Percentiles rank a stretch among this genome's conserved stretches.
phyloP scores from a whole-genome alignment of 371 early-diverging fungal genomes.

The Nosema muscidifuracis region DNA sequence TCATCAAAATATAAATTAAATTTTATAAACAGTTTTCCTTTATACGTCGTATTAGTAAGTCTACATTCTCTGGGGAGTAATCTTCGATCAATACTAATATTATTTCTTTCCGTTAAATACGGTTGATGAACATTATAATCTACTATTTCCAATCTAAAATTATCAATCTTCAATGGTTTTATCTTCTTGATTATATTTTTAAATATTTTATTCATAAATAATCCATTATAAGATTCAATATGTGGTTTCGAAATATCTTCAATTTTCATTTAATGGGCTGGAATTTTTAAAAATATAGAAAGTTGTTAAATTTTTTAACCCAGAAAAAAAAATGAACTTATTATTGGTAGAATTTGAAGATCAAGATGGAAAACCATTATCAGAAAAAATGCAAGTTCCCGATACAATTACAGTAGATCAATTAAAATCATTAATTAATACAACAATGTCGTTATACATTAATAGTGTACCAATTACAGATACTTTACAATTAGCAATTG shows the following conservation, averaged over 20 bases:
- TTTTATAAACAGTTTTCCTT: slow-evolving; percentile 70
- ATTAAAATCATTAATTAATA: slow-evolving; percentile 37
- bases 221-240: slow-evolving; percentile 49
- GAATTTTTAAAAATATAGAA: background rate
- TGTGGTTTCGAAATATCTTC: slow-evolving; percentile 46
- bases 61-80: slow-evolving; percentile 71
- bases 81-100: slow-evolving; percentile 34
- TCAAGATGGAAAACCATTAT: slow-evolving; percentile 31
- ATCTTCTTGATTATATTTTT: slow-evolving; percentile 41
- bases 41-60: slow-evolving; percentile 75
- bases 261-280: slow-evolving; percentile 13
- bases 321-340: background rate
- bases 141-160: slow-evolving; percentile 50
- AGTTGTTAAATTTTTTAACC: too few relatives aligned
- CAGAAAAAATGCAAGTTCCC: slow-evolving; percentile 48
- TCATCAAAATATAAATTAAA: slow-evolving; percentile 78
- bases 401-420: slow-evolving; percentile 30
- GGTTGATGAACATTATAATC: slow-evolving; percentile 46
- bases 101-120: slow-evolving; percentile 11
- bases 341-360: slow-evolving; percentile 49
- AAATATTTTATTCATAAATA: slow-evolving; percentile 47
- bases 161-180: slow-evolving; percentile 23
- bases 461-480: slow-evolving; percentile 42
- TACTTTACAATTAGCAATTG: slow-evolving; percentile 57
- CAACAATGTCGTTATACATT: slow-evolving; percentile 37